Evolutionary conservation across 2,329 filamentous ascomycete genomes (phyloP), one percentile per base, ranked within the genome.

Genomic region (Alternaria viburni): DNA sequence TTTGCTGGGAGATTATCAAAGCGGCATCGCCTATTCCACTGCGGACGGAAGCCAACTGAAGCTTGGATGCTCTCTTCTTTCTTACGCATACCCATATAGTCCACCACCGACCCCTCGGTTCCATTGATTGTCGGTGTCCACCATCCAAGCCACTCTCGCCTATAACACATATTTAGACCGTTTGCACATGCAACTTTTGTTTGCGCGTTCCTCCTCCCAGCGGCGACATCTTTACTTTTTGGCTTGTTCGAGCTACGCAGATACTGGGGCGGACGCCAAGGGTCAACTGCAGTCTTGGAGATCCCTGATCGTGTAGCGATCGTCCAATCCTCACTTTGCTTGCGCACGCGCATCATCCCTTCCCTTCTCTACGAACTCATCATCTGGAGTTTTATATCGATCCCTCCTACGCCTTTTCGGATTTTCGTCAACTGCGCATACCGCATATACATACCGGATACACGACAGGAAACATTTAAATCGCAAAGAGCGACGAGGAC

Each of bases 291-390:
- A 65, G 54, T 54, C 67, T 64, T 62, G 54, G 32, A 59, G 57
- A 67, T 60, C 69, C 73, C 70, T 65, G 69, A 62, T 67, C 61
- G 67, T 70, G 68, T 67, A 69, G 61, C 64, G 62, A 68, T 69
- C 70, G 54, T 59, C 62, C 61, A 61, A 59, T 57, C 59, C 55
- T 66, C 44, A 65, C 60, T 62, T 71, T 68, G 23, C 23, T 45
- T 21, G 21, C 28, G 47, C 41, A n/a, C 65, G 64, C 49, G 58
- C 66, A 68, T 67, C 71, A 70, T 63, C 69, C 64, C 70, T 68
- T 56, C 73, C 70, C 56, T 70, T 74, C 63, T 57, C 59, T n/a
- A 58, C 47, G 36, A 51, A 61, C 62, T 21, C 41, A 59, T 54
- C 52, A 28, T 45, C 32, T 57, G 25, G 47, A 21, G 6, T 23